Evolutionary conservation across 306 rosid genomes (phyloP).

Genomic region (Crataegus laevigata): DNA sequence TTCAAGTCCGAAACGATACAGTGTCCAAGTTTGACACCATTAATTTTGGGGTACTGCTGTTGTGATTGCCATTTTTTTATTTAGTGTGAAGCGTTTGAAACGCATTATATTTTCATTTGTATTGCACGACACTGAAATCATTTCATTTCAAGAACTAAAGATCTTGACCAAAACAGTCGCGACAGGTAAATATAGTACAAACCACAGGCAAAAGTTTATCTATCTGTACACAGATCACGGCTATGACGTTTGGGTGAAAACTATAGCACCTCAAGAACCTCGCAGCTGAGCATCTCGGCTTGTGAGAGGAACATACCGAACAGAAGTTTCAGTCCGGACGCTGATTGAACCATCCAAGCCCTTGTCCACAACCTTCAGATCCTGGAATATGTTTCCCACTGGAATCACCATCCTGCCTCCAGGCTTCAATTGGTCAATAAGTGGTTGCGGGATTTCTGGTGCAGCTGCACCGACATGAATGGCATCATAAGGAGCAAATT

Average conservation of each 20-base stretch:
- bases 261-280: slow-evolving; percentile 22
- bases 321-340: slow-evolving; percentile 57
- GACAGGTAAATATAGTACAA: not conserved
- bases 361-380: slow-evolving; percentile 83
- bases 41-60: slow-evolving; percentile 5
- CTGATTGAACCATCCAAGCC: slow-evolving; percentile 60
- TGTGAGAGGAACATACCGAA: slow-evolving; percentile 90
- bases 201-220: not conserved
- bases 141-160: not conserved
- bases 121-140: not conserved
- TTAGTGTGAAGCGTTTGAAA: not conserved
- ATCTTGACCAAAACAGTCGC: not conserved
- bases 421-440: slow-evolving; percentile 77
- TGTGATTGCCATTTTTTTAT: not conserved
- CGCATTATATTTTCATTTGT: not conserved
- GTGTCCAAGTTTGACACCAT: not conserved
- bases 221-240: not conserved
- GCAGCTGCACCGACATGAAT: slow-evolving; percentile 98
- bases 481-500: slow-evolving; percentile 80
- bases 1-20: slow-evolving; percentile 9
- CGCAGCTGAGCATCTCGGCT: slow-evolving; percentile 74
- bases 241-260: not conserved
- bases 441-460: slow-evolving; percentile 72
- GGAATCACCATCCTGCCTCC: slow-evolving; percentile 99
- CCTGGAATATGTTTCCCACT: slow-evolving; percentile 76